Conservation (phyloP, 2,329 filamentous ascomycete genomes). For the Sporothrix brasiliensis region DNA sequence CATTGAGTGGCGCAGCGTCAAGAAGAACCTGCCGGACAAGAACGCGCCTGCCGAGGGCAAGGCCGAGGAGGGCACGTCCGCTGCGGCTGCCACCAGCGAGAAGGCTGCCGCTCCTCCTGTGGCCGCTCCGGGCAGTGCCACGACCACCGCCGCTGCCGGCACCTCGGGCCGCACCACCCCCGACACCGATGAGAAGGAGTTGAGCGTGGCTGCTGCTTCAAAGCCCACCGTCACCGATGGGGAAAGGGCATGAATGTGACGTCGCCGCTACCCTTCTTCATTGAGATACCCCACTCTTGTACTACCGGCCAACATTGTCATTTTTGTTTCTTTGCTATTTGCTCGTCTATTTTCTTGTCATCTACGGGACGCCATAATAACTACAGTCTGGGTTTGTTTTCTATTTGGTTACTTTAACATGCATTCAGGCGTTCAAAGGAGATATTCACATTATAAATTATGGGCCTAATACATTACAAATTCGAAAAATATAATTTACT, state of each 20-base stretch:
- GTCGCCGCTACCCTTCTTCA: neutral
- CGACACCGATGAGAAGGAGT: conserved; percentile 5
- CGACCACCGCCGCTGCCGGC: neutral
- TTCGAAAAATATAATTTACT: no score
- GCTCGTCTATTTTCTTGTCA: neutral
- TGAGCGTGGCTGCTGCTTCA: neutral
- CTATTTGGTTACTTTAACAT: neutral
- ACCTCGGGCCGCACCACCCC: neutral
- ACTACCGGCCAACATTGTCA: neutral
- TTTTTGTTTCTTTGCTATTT: neutral
- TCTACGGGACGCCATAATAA: neutral
- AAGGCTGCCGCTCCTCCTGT: neutral
- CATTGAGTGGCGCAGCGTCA: conserved; percentile 63
- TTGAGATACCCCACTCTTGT: conserved; percentile 24
- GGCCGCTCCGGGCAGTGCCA: neutral
- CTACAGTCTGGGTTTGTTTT: neutral
- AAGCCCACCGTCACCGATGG: neutral
- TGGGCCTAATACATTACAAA: no score
- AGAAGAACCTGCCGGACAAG: conserved; percentile 40
- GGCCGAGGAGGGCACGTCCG: conserved; percentile 22
- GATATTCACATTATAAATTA: neutral
- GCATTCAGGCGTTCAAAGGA: neutral
- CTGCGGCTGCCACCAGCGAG: neutral
- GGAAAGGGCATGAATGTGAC: neutral
- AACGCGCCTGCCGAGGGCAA: conserved; percentile 35